phyloP scores from a whole-genome alignment of 176 grass and related monocot genomes.

The Oryza punctata region DNA sequence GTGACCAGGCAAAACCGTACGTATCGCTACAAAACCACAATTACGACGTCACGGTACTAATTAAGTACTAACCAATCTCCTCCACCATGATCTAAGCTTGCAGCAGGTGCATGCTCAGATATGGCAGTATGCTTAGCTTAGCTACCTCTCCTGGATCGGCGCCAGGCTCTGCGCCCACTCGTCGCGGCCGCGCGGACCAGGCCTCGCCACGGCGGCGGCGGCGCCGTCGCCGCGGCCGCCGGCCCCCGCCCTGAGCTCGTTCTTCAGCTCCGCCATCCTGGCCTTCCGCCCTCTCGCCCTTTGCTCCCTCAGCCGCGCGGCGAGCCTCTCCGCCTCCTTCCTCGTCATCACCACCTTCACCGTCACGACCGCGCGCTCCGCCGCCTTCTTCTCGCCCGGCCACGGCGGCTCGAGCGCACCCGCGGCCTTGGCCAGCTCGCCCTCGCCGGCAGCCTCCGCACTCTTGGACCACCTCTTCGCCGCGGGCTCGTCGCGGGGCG shows the following conservation, averaged over 20 bases:
- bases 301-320: slow-evolving; percentile 38
- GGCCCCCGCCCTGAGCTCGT: background rate
- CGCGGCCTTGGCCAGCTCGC: background rate
- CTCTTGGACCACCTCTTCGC: background rate
- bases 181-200: slow-evolving; percentile 10
- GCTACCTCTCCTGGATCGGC: slow-evolving; percentile 42
- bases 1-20: slow-evolving; percentile 7
- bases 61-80: background rate
- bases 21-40: background rate
- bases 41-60: background rate
- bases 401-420: too few species aligned
- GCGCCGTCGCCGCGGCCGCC: background rate
- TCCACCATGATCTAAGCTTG: background rate
- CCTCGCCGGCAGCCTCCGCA: background rate
- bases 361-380: background rate
- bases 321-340: slow-evolving; percentile 53
- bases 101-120: background rate
- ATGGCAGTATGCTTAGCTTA: background rate
- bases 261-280: slow-evolving; percentile 36
- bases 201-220: background rate
- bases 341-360: slow-evolving; percentile 63
- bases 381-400: background rate
- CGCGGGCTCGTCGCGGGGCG: slow-evolving; percentile 14
- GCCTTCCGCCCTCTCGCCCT: slow-evolving; percentile 15
- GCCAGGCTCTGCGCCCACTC: slow-evolving; percentile 26